A percentile compares a stretch with the other conserved stretches of the same genome.
Conservation (phyloP, 2,329 filamentous ascomycete species). For the Ustulina deusta region DNA sequence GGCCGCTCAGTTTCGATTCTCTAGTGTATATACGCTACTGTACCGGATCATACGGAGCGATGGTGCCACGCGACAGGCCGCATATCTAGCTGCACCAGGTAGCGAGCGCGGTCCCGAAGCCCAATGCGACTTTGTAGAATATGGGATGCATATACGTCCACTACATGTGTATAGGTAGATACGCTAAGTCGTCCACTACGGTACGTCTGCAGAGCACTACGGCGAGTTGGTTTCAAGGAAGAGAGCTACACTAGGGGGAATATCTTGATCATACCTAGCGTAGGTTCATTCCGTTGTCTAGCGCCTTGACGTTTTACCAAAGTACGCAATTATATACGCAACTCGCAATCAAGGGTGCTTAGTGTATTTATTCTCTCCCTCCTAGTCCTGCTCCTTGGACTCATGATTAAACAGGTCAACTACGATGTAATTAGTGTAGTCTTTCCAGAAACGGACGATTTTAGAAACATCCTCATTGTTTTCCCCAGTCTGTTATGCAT, state of each 20-base stretch:
- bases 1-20: constrained; percentile 9
- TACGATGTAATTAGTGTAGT: background rate
- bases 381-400: background rate
- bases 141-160: background rate
- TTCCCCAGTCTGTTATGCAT: background rate
- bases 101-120: background rate
- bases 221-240: constrained; percentile 6
- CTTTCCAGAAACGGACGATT: background rate
- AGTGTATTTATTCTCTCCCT: background rate
- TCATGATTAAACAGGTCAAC: background rate
- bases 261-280: background rate
- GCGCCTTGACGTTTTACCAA: background rate
- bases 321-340: background rate
- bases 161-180: background rate
- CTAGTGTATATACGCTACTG: background rate
- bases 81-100: background rate
- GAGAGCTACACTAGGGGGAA: background rate
- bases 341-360: background rate
- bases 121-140: background rate
- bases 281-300: background rate
- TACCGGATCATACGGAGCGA: background rate
- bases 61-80: background rate
- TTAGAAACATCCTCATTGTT: background rate
- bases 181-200: background rate
- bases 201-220: constrained; percentile 3